These are phyloP conservation scores for Psilocybe subaeruginosa DNA, from an alignment of 768 basidiomycete species.

Conservation along the genomic window DNA sequence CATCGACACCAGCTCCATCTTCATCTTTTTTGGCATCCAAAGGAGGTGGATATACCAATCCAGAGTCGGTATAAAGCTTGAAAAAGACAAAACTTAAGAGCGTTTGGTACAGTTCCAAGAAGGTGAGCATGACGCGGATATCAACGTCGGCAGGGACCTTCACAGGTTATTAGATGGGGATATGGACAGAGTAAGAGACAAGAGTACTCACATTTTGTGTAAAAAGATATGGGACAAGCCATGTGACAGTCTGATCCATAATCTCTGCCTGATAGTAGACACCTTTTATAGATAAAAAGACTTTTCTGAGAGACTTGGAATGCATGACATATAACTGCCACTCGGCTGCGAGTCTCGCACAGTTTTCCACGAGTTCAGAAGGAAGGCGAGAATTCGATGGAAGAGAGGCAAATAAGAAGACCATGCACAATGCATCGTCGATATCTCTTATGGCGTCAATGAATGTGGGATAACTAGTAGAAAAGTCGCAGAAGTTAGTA, in stretches of 20 bases:
- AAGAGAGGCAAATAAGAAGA: conserved; percentile 89
- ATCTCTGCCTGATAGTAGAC: conserved; percentile 97
- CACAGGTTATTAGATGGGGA: conserved; percentile 10
- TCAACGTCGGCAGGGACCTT: conserved; percentile 96
- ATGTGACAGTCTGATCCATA: conserved; percentile 89
- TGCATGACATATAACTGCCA: conserved; percentile 98
- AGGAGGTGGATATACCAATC: conserved; percentile 94
- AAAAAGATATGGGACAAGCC: conserved; percentile 98
- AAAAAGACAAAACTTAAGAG: conserved; percentile 94
- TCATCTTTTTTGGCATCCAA: conserved; percentile 85
- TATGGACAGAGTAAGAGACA: conserved; percentile 6
- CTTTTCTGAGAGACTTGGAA: conserved; percentile 80
- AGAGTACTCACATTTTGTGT: conserved; percentile 79
- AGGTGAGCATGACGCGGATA: conserved; percentile 96
- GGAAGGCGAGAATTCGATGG: conserved; percentile 87
- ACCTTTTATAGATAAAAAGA: conserved; percentile 96
- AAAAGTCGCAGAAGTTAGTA: not conserved
- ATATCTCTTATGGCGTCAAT: conserved; percentile 94
- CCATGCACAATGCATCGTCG: conserved; percentile 95
- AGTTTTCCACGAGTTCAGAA: conserved; percentile 85
- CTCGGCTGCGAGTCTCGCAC: conserved; percentile 86
- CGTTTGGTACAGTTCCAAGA: conserved; percentile 97
- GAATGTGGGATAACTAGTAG: conserved; percentile 90
- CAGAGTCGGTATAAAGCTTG: conserved; percentile 96
- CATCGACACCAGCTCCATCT: conserved; percentile 83